phyloP scores from a whole-genome alignment of 257 asterid genomes.

The Jacaranda copaia region DNA sequence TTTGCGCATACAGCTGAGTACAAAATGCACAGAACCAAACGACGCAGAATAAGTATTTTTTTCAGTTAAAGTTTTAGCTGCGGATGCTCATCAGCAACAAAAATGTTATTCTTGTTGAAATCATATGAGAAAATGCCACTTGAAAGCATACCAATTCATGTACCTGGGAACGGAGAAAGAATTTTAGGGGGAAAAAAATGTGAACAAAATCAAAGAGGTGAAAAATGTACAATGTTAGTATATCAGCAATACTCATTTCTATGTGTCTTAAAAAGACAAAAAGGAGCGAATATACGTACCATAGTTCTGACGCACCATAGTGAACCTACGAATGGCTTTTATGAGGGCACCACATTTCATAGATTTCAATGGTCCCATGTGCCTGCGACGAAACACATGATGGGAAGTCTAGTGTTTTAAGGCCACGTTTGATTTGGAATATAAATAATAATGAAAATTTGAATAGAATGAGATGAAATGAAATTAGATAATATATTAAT shows the following conservation, averaged over 20 bases:
- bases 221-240: no score
- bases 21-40: constrained; percentile 7
- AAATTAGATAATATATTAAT: no score
- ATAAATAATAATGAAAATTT: no score
- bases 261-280: no score
- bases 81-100: constrained; percentile 27
- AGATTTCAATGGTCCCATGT: constrained; percentile 69
- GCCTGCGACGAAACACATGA: constrained; percentile 48
- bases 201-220: not conserved
- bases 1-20: constrained; percentile 9
- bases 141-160: constrained; percentile 32
- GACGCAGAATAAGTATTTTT: not conserved
- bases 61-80: not conserved
- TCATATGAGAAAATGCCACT: not conserved
- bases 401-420: not conserved
- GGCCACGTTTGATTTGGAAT: no score
- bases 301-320: constrained; percentile 80
- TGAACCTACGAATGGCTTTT: constrained; percentile 79
- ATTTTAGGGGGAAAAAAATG: not conserved
- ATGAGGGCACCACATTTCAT: constrained; percentile 76
- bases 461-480: no score
- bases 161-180: constrained; percentile 33
- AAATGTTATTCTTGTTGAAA: constrained; percentile 26
- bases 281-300: constrained; percentile 47
- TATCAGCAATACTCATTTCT: not conserved